phyloP scores from a whole-genome alignment of 768 basidiomycete genomes.

The Dendrothele bispora region DNA sequence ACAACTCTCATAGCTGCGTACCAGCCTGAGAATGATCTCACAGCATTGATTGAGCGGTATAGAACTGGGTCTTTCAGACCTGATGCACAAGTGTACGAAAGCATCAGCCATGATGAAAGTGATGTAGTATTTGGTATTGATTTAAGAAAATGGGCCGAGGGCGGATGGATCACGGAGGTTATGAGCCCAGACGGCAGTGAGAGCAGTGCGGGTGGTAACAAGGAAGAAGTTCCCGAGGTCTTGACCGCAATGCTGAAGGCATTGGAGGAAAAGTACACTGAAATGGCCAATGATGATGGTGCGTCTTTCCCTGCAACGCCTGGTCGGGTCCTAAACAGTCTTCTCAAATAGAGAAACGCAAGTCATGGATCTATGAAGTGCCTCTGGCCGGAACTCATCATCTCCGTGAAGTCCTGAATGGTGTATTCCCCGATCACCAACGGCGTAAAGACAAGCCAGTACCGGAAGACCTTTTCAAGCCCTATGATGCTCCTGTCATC shows the following conservation, averaged over 20 bases:
- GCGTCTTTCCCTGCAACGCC: constrained; percentile 20
- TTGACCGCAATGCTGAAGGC: constrained; percentile 64
- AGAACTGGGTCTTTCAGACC: constrained; percentile 94
- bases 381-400: constrained; percentile 82
- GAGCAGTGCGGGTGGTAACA: constrained; percentile 53
- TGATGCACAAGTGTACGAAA: constrained; percentile 81
- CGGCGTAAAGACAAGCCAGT: constrained; percentile 57
- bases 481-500: constrained; percentile 84
- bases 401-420: constrained; percentile 82
- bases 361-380: constrained; percentile 94
- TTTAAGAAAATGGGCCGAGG: constrained; percentile 87
- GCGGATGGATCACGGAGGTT: constrained; percentile 65
- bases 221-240: constrained; percentile 71
- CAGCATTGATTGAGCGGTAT: constrained; percentile 87
- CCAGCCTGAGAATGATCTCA: constrained; percentile 86
- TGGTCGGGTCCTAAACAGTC: too few species aligned
- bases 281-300: constrained; percentile 65
- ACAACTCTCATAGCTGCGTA: constrained; percentile 78
- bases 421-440: constrained; percentile 53
- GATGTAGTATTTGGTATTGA: constrained; percentile 93
- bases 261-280: constrained; percentile 62
- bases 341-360: constrained; percentile 80
- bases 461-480: constrained; percentile 47
- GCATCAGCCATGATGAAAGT: constrained; percentile 75
- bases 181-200: too few species aligned